A percentile compares a stretch with the other conserved stretches of the same genome.
These are phyloP conservation scores for Sporodiniella umbellata DNA, from an alignment of 371 early-diverging fungal genomes.

Conservation along the genomic window DNA sequence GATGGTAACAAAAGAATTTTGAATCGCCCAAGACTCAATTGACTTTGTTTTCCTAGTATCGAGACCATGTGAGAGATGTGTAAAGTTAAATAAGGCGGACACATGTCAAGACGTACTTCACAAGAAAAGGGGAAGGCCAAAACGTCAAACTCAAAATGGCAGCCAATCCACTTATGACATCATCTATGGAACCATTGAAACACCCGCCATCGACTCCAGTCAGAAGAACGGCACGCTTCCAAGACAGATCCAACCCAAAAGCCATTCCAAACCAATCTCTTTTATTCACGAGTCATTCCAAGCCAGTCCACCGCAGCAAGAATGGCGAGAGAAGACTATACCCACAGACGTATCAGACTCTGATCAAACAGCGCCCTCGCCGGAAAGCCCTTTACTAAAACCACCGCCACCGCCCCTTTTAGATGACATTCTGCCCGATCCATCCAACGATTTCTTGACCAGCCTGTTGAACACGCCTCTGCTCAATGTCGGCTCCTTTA, in stretches of 20 bases:
- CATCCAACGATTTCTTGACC: no score
- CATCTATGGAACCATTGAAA: slow-evolving; percentile 21
- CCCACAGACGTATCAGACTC: neutral
- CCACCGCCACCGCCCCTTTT: no score
- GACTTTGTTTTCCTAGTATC: no score
- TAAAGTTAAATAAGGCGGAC: slow-evolving; percentile 67
- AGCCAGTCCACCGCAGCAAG: neutral
- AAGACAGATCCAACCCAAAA: neutral
- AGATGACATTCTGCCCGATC: no score
- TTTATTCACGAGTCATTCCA: slow-evolving; percentile 1
- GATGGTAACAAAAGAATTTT: slow-evolving; percentile 30
- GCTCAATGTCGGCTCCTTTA: no score
- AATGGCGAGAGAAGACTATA: neutral
- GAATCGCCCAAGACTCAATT: neutral
- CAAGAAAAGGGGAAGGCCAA: slow-evolving; percentile 81
- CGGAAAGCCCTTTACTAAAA: no score
- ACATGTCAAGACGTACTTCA: slow-evolving; percentile 78
- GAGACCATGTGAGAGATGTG: slow-evolving; percentile 75
- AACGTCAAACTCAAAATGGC: slow-evolving; percentile 50
- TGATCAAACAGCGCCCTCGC: no score
- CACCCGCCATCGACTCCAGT: neutral
- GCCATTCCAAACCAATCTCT: neutral
- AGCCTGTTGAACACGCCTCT: no score
- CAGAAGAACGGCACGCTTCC: neutral
- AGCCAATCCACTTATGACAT: slow-evolving; percentile 22